Evolutionary conservation across 2,329 filamentous ascomycete genomes (phyloP).

Genomic region (Botrytis elliptica): DNA sequence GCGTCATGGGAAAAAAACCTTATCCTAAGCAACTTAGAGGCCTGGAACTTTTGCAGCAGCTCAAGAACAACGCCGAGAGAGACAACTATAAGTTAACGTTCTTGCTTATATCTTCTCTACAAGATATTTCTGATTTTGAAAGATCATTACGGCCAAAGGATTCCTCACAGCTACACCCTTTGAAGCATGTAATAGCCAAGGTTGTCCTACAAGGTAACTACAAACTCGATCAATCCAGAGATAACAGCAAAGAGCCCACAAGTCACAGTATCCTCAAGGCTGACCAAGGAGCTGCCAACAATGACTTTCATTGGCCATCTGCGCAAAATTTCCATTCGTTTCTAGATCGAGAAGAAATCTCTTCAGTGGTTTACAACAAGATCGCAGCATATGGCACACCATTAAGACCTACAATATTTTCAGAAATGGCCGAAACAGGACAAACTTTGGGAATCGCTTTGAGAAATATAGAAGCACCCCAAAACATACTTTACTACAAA

Average conservation of each 20-base stretch:
- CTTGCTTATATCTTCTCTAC: conserved; percentile 33
- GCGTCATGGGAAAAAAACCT: conserved; percentile 28
- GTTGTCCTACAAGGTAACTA: conserved; percentile 31
- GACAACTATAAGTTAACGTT: conserved; percentile 30
- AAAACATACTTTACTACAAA: conserved; percentile 33
- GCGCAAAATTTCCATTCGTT: conserved; percentile 30
- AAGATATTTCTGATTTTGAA: conserved; percentile 31
- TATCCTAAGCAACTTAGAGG: conserved; percentile 20
- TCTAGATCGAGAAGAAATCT: conserved; percentile 24
- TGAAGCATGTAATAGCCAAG: conserved; percentile 22
- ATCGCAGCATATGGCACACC: conserved; percentile 30
- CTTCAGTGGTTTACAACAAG: conserved; percentile 33
- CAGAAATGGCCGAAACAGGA: conserved; percentile 25
- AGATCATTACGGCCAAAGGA: not conserved
- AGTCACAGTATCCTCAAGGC: not conserved
- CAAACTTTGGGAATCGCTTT: conserved; percentile 33
- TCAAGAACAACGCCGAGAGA: conserved; percentile 26
- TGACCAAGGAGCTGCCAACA: conserved; percentile 27
- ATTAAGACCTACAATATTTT: conserved; percentile 28
- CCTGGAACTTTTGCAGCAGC: conserved; percentile 23
- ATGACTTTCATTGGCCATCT: conserved; percentile 30
- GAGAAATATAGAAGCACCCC: conserved; percentile 27
- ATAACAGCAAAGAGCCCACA: not conserved
- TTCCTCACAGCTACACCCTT: not conserved
- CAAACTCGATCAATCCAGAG: not conserved